These are phyloP conservation scores for Spergularia bocconei DNA, from an alignment of 148 eudicot species.

Conservation along the genomic window DNA sequence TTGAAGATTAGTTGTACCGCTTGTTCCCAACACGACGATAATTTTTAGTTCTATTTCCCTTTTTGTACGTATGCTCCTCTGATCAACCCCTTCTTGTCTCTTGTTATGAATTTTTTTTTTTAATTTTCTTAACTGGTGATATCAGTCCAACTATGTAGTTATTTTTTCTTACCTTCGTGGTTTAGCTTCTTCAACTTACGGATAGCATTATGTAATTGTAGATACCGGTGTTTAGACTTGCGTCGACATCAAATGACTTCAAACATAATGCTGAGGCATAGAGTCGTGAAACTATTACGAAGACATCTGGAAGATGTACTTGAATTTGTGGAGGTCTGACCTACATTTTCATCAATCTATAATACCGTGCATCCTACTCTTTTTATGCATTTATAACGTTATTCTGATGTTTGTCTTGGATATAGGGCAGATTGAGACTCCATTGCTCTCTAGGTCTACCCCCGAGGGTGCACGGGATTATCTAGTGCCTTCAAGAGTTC, in stretches of 20 bases:
- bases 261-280: constrained; percentile 76
- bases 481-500: constrained; percentile 97
- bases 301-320: constrained; percentile 85
- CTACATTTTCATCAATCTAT: constrained; percentile 3
- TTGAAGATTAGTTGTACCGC: neutral
- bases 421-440: constrained; percentile 99
- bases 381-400: neutral
- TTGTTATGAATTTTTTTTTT: neutral
- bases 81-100: constrained; percentile 4
- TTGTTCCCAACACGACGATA: neutral
- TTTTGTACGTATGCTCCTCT: neutral
- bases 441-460: constrained; percentile 93
- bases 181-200: constrained; percentile 14
- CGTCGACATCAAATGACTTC: constrained; percentile 77
- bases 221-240: constrained; percentile 91
- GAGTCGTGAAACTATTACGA: constrained; percentile 73
- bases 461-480: constrained; percentile 99
- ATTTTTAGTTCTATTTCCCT: neutral
- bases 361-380: neutral
- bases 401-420: constrained; percentile 47
- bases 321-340: constrained; percentile 82
- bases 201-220: constrained; percentile 26
- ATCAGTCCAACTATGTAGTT: neutral
- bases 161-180: neutral
- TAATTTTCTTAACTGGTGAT: neutral